Evolutionary conservation across 2,329 filamentous ascomycete genomes (phyloP), one percentile per base, ranked within the genome.

Genomic region (Tolypocladium pustulatum): DNA sequence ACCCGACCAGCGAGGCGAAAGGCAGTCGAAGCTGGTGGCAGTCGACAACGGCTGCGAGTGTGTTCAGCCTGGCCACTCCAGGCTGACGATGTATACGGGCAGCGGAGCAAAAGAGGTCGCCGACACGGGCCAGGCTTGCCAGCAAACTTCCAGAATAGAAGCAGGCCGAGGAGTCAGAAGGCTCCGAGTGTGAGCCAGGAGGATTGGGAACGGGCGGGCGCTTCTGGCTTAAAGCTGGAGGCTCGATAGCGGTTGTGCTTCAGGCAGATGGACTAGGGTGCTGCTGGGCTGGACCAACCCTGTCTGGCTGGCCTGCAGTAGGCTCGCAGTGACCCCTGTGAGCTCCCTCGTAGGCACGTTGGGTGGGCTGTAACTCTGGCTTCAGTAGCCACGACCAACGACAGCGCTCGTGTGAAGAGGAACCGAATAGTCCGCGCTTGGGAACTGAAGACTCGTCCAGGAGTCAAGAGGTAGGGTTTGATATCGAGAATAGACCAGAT

Each of bases 181-280:
- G 63, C 56, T 59, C 60, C 59, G 57, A 55, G 61, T 57, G 60
- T 51, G 54, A 65, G 60, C 55, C 60, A 53, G 58, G 59, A 56
- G 37, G 56, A 58, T 56, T 57, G 52, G 58, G 54, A 60, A 62
- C 61, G 63, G 68, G 70, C 67, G 69, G 67, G 66, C 65, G 65
- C 65, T 64, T 55, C 32, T 64, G 67, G 66, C 67, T 69, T 68
- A 70, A 68, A 70, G n/a, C 10, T 46, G 41, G 71, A 66, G 65
- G 62, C 62, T 65, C 60, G 58, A 62, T 58, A 59, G 61, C 64
- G 62, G 59, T 61, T 63, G 64, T 66, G 61, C 61, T 66, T 46
- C 56, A 60, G 62, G 66, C 62, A 54, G 58, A 57, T 41, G 46
- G 51, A 41, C 36, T 3, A 51, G 43, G 52, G 52, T 38, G 60